Evolutionary conservation across 257 asterid genomes (phyloP).

Genomic region (Plantago major): DNA sequence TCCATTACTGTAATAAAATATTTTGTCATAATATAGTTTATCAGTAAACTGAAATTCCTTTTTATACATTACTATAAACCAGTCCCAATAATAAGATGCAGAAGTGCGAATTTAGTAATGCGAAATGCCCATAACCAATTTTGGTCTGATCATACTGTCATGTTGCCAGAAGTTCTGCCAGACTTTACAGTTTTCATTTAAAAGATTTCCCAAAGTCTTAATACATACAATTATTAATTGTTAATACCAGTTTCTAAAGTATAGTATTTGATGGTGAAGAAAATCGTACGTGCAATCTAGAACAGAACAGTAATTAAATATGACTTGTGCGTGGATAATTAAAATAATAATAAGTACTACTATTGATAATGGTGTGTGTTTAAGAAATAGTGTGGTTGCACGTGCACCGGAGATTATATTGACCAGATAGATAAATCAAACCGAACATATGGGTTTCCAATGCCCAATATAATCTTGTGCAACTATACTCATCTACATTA

Average conservation of each 20-base stretch:
- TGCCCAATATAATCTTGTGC: constrained; percentile 23
- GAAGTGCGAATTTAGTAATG: not conserved
- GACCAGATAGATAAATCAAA: constrained; percentile 40
- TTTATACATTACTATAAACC: not conserved
- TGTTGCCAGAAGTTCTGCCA: no score
- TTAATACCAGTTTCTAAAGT: no score
- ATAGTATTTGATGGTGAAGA: no score
- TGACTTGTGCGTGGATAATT: no score
- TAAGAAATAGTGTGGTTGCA: constrained; percentile 39
- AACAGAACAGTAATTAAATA: no score
- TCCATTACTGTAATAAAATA: no score
- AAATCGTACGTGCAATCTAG: no score
- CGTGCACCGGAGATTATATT: constrained; percentile 45
- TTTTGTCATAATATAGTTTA: not conserved
- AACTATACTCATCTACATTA: constrained; percentile 8
- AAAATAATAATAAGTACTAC: not conserved
- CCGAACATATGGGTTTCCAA: constrained; percentile 34
- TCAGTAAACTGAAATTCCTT: constrained; percentile 7
- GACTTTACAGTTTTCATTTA: no score
- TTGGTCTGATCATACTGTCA: no score
- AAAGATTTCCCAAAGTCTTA: no score
- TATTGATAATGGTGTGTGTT: not conserved
- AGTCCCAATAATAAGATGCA: no score
- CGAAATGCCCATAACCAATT: not conserved
- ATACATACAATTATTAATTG: no score